Percentiles rank a stretch among this genome's conserved stretches.
Evolutionary conservation across 73 alveolate genomes (phyloP).

Genomic region (Paramecium primaurelia): DNA sequence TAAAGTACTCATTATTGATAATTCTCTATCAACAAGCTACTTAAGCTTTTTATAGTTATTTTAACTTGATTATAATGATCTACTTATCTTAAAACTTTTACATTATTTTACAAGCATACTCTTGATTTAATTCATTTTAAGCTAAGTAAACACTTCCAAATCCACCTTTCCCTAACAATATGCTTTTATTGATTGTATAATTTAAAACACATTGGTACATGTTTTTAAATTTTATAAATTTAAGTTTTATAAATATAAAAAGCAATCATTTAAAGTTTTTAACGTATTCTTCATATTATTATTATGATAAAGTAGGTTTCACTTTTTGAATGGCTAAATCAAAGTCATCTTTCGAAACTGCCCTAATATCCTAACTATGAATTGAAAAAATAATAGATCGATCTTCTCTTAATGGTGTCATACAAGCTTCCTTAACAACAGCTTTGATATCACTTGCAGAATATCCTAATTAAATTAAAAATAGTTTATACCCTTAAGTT

Average conservation of each 20-base stretch:
- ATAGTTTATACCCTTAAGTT: neutral
- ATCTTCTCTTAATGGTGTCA: conserved; percentile 52
- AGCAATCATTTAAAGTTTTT: neutral
- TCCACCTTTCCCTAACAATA: conserved; percentile 9
- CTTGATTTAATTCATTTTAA: neutral
- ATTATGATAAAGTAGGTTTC: conserved; percentile 21
- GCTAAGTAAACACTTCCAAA: conserved; percentile 29
- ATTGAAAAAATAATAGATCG: neutral
- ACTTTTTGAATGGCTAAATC: neutral
- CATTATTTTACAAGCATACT: conserved; percentile 26
- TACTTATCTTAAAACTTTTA: neutral
- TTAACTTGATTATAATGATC: neutral
- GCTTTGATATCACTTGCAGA: conserved; percentile 62
- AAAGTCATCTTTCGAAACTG: conserved; percentile 35
- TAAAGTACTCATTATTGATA: conserved; percentile 7
- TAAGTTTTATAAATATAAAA: neutral
- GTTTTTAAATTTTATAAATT: neutral
- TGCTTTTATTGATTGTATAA: neutral
- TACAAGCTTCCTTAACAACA: conserved; percentile 57
- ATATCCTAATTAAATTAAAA: neutral
- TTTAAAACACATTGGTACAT: neutral
- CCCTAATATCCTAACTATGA: neutral
- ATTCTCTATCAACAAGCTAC: neutral
- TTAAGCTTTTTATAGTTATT: neutral
- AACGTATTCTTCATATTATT: neutral